Percentiles rank a stretch among this genome's conserved stretches.
phyloP scores from a whole-genome alignment of 768 basidiomycete genomes.

The Lanmaoa pseudosensibilis region DNA sequence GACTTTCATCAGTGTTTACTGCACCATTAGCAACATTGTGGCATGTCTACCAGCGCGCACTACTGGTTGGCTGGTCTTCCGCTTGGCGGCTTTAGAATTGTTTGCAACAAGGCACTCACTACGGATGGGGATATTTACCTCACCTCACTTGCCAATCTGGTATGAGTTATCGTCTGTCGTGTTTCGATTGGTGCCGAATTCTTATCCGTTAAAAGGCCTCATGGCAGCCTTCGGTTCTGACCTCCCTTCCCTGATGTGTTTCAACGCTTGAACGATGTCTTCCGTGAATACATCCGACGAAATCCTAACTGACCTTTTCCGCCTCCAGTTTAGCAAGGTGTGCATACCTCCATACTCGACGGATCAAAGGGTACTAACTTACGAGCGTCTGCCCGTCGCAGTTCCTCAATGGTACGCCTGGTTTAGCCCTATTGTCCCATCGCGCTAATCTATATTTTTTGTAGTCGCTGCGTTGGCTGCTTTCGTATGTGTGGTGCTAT shows the following conservation, averaged over 20 bases:
- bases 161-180: no score
- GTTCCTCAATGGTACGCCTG: constrained; percentile 20
- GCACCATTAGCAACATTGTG: no score
- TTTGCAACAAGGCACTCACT: no score
- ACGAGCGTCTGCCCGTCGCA: not conserved
- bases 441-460: not conserved
- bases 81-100: no score
- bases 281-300: not conserved
- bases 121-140: no score
- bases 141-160: no score
- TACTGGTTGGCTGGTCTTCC: no score
- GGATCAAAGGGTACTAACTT: not conserved
- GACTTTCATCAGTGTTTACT: no score
- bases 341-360: not conserved
- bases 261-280: constrained; percentile 5
- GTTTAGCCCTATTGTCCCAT: not conserved
- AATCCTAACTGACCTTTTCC: constrained; percentile 9
- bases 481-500: constrained; percentile 11
- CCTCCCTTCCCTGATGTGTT: not conserved
- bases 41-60: no score
- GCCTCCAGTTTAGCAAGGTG: constrained; percentile 26
- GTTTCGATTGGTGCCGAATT: not conserved
- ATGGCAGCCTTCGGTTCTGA: not conserved
- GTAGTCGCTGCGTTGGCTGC: constrained; percentile 21
- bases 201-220: constrained; percentile 1